A percentile compares a stretch with the other conserved stretches of the same genome.
These are phyloP conservation scores for Sonneratia alba DNA, from an alignment of 345 rosid species.

Conservation along the genomic window DNA sequence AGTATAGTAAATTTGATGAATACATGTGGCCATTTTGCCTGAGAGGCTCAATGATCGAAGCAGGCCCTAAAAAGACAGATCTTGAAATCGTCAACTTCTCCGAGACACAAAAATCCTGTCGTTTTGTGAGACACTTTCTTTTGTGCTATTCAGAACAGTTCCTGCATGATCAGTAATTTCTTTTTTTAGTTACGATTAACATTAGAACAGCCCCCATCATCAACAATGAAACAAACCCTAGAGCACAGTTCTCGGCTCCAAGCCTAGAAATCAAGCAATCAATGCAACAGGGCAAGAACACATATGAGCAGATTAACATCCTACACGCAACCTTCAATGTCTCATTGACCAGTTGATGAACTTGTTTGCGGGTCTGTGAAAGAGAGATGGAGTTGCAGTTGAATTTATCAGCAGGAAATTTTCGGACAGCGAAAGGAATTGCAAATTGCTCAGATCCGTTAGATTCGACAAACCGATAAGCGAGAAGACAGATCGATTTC, in stretches of 20 bases:
- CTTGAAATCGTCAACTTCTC: slow-evolving; percentile 30
- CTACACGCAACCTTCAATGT: background rate
- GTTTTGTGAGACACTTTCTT: background rate
- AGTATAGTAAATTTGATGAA: background rate
- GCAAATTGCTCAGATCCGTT: background rate
- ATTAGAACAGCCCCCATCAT: background rate
- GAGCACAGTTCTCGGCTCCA: background rate
- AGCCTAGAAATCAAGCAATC: background rate
- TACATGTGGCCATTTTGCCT: background rate
- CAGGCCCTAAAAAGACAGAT: slow-evolving; percentile 9
- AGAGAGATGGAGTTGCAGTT: background rate
- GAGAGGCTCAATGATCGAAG: background rate
- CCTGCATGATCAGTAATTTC: background rate
- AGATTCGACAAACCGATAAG: background rate
- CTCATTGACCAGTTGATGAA: background rate
- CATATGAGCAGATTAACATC: background rate
- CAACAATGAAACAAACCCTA: background rate
- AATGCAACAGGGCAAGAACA: background rate
- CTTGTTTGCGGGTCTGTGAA: background rate
- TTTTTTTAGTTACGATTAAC: background rate
- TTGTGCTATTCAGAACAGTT: background rate
- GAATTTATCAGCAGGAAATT: background rate
- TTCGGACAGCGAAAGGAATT: background rate
- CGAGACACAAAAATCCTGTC: slow-evolving; percentile 22
- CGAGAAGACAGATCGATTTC: background rate